Percentiles rank a stretch among this genome's conserved stretches.
Evolutionary conservation across 108 stramenopile species (phyloP).

Genomic region (Cylindrotheca fusiformis): DNA sequence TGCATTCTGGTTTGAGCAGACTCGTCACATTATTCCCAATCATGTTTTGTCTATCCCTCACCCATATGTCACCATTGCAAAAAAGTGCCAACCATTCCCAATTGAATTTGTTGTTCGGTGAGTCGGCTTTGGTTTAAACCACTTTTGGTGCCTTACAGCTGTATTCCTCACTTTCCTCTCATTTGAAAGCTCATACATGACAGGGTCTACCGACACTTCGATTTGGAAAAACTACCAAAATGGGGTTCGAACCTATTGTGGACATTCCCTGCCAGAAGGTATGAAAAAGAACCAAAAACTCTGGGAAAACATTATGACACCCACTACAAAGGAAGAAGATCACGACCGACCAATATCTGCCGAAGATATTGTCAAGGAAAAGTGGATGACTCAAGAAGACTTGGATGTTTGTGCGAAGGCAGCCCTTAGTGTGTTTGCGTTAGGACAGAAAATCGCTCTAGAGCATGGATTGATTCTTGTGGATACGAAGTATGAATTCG

Average conservation of each 20-base stretch:
- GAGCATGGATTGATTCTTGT: constrained; percentile 93
- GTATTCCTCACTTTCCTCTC: not conserved
- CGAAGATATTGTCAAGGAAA: constrained; percentile 82
- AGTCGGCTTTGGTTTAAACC: constrained; percentile 17
- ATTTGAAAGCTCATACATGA: constrained; percentile 79
- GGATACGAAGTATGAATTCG: constrained; percentile 99
- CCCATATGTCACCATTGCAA: constrained; percentile 91
- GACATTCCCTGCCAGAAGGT: constrained; percentile 92
- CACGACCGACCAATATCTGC: constrained; percentile 97
- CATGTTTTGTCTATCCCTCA: constrained; percentile 89
- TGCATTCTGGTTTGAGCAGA: constrained; percentile 95
- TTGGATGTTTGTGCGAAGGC: constrained; percentile 77
- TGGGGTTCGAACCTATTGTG: constrained; percentile 94
- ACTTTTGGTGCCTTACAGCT: not conserved
- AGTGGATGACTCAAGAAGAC: constrained; percentile 87
- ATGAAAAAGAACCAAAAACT: constrained; percentile 94
- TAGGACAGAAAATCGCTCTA: constrained; percentile 86
- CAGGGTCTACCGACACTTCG: constrained; percentile 94
- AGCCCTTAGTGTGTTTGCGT: constrained; percentile 72
- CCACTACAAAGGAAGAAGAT: constrained; percentile 96
- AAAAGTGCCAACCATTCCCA: constrained; percentile 93
- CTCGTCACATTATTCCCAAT: constrained; percentile 89
- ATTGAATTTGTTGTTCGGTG: constrained; percentile 97
- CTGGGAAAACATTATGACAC: constrained; percentile 79
- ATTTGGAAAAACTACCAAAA: constrained; percentile 98